A percentile compares a stretch with the other conserved stretches of the same genome.
Evolutionary conservation across 805 yeast species (phyloP).

Genomic region (Wickerhamiella azyma): DNA sequence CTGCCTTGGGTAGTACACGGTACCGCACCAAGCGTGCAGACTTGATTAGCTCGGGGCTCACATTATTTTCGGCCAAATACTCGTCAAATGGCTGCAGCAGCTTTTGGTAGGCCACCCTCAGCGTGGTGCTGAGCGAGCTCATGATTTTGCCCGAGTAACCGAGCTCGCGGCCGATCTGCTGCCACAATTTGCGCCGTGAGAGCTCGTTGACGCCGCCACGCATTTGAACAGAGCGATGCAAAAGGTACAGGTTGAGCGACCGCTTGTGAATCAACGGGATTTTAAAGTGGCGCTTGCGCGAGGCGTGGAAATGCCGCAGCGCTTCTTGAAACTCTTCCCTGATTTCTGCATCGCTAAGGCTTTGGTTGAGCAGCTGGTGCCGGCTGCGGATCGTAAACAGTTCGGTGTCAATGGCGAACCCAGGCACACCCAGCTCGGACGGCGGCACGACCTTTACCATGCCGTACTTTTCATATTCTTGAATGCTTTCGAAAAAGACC

Average conservation of each 20-base stretch:
- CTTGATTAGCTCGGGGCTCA: not conserved
- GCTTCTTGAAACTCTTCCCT: slow-evolving; percentile 3
- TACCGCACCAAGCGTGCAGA: not conserved
- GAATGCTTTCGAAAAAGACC: slow-evolving; percentile 41
- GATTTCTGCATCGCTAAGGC: not conserved
- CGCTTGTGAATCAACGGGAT: slow-evolving; percentile 57
- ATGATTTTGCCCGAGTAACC: slow-evolving; percentile 62
- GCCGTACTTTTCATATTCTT: slow-evolving; percentile 39
- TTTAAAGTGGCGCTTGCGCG: slow-evolving; percentile 20
- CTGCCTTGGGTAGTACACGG: slow-evolving; percentile 39
- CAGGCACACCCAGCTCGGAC: slow-evolving; percentile 37
- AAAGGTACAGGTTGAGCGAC: slow-evolving; percentile 47
- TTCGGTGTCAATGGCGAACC: slow-evolving; percentile 24
- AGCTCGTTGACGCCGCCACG: slow-evolving; percentile 58
- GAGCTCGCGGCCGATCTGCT: slow-evolving; percentile 66
- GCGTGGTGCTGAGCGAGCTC: slow-evolving; percentile 55
- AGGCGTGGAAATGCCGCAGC: not conserved
- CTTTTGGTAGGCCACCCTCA: slow-evolving; percentile 40
- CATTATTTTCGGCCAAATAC: slow-evolving; percentile 25
- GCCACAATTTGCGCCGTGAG: slow-evolving; percentile 61
- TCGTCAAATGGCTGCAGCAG: slow-evolving; percentile 21
- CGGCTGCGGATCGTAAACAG: slow-evolving; percentile 8
- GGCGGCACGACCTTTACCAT: slow-evolving; percentile 57
- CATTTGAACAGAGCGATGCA: slow-evolving; percentile 42
- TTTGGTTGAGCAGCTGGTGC: slow-evolving; percentile 3